Conservation (phyloP, 768 basidiomycete genomes). For the Psilocybe azurescens region DNA sequence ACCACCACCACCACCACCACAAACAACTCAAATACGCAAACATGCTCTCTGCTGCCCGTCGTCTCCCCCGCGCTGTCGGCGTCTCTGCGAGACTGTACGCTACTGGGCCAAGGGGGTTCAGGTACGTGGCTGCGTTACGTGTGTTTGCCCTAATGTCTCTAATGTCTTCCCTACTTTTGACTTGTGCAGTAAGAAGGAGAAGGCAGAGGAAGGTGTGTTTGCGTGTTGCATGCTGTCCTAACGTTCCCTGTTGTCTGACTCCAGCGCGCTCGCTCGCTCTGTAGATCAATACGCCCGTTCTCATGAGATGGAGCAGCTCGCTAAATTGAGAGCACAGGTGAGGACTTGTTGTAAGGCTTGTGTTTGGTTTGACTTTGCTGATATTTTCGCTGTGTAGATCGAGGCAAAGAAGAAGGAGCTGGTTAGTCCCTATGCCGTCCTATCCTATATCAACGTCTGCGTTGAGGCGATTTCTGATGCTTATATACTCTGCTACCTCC, state of each 20-base stretch:
- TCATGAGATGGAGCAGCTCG: slow-evolving; percentile 61
- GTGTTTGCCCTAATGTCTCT: slow-evolving; percentile 27
- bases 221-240: too few species aligned
- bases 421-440: slow-evolving; percentile 23
- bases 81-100: slow-evolving; percentile 42
- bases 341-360: slow-evolving; percentile 18
- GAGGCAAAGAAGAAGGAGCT: slow-evolving; percentile 39
- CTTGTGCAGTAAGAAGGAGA: slow-evolving; percentile 67
- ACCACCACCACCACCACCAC: slow-evolving; percentile 6
- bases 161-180: slow-evolving; percentile 3
- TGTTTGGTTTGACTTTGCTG: too few species aligned
- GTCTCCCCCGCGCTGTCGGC: slow-evolving; percentile 41
- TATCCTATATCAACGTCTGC: not conserved
- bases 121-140: slow-evolving; percentile 41
- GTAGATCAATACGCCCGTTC: slow-evolving; percentile 68
- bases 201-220: slow-evolving; percentile 60
- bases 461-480: too few species aligned
- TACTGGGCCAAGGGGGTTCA: slow-evolving; percentile 63
- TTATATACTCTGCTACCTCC: too few species aligned
- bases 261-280: not conserved
- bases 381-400: slow-evolving; percentile 28
- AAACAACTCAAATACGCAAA: slow-evolving; percentile 41
- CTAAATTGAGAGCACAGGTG: slow-evolving; percentile 65
- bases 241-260: not conserved
- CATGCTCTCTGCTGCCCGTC: slow-evolving; percentile 42